phyloP scores from a whole-genome alignment of 2,329 filamentous ascomycete species.

The Bretziella fagacearum region DNA sequence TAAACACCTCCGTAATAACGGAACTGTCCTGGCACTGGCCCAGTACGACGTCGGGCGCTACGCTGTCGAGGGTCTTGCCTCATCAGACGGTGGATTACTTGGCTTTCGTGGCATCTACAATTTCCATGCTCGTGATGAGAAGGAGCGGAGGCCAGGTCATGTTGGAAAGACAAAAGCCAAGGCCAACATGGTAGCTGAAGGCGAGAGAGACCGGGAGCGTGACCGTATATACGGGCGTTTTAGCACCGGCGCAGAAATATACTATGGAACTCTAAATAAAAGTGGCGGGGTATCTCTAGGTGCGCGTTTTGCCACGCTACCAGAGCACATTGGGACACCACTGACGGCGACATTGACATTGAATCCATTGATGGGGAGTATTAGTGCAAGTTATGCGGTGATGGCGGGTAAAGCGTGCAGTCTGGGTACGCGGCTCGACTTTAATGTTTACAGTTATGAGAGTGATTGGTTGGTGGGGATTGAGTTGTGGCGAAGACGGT shows the following conservation, averaged over 20 bases:
- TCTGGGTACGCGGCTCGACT: constrained; percentile 81
- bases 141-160: constrained; percentile 5
- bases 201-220: constrained; percentile 38
- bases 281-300: constrained; percentile 82
- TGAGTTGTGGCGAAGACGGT: constrained; percentile 69
- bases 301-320: constrained; percentile 74
- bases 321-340: constrained; percentile 65
- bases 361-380: constrained; percentile 85
- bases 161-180: background rate
- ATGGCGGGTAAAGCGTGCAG: constrained; percentile 69
- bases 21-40: constrained; percentile 53
- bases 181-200: constrained; percentile 7
- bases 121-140: constrained; percentile 56
- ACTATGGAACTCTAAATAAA: constrained; percentile 91
- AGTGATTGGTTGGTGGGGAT: constrained; percentile 82
- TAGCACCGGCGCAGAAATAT: constrained; percentile 80
- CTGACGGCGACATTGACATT: constrained; percentile 85
- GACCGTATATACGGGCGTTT: constrained; percentile 64
- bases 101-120: constrained; percentile 86
- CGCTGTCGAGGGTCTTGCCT: constrained; percentile 76
- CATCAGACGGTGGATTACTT: constrained; percentile 77
- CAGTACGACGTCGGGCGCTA: constrained; percentile 80
- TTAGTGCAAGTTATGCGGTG: constrained; percentile 83
- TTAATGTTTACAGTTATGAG: constrained; percentile 97
- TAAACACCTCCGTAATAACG: constrained; percentile 53